phyloP scores from a whole-genome alignment of 768 basidiomycete species.

The Termitomyces sp. region DNA sequence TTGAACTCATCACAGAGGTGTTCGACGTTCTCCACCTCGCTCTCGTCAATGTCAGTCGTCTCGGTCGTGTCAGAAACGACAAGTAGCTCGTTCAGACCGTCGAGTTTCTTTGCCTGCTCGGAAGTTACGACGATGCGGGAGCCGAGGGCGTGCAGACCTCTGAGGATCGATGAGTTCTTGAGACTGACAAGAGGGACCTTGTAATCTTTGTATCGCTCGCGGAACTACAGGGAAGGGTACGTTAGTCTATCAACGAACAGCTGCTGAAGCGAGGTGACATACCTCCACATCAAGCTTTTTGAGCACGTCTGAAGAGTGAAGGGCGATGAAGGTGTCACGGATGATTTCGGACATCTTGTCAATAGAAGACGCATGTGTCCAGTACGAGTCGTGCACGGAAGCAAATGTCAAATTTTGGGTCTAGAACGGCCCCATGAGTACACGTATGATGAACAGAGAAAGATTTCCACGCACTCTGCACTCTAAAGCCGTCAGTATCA shows the following conservation, averaged over 20 bases:
- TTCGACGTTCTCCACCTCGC: slow-evolving; percentile 11
- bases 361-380: slow-evolving; percentile 89
- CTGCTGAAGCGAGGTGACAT: slow-evolving; percentile 14
- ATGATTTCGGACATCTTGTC: slow-evolving; percentile 88
- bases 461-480: slow-evolving; percentile 54
- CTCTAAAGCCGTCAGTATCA: slow-evolving; percentile 93
- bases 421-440: slow-evolving; percentile 27
- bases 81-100: slow-evolving; percentile 26
- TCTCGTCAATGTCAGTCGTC: slow-evolving; percentile 26
- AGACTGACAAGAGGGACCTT: slow-evolving; percentile 55
- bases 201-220: slow-evolving; percentile 70
- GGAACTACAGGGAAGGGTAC: slow-evolving; percentile 41
- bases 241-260: slow-evolving; percentile 1
- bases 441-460: background rate
- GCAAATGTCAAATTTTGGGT: slow-evolving; percentile 78
- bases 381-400: slow-evolving; percentile 98
- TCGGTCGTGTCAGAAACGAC: slow-evolving; percentile 29
- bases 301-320: slow-evolving; percentile 87
- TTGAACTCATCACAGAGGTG: slow-evolving; percentile 6
- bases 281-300: slow-evolving; percentile 70
- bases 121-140: slow-evolving; percentile 34
- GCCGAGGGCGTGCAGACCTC: slow-evolving; percentile 38
- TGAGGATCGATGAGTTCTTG: slow-evolving; percentile 27
- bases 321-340: slow-evolving; percentile 87
- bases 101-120: slow-evolving; percentile 30